Evolutionary conservation across 1,284 basidiomycete genomes (phyloP).

Genomic region (Lentinula novae-zelandiae): DNA sequence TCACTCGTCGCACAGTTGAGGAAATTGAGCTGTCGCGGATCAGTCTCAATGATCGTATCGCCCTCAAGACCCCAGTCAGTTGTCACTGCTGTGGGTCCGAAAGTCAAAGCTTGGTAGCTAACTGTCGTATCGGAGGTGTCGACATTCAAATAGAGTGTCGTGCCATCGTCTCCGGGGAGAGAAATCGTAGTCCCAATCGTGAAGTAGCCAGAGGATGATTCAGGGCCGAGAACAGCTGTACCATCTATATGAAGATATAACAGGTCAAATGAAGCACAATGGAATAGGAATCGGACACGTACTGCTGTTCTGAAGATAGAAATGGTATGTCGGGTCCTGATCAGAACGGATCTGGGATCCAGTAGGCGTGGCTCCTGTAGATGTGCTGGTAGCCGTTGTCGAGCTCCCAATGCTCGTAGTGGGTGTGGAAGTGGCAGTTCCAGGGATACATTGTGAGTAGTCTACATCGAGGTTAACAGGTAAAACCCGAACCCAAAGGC

Average conservation of each 20-base stretch:
- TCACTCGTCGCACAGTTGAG: constrained; percentile 46
- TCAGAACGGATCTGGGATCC: constrained; percentile 54
- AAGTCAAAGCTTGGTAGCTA: constrained; percentile 47
- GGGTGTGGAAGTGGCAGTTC: constrained; percentile 17
- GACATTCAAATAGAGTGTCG: constrained; percentile 44
- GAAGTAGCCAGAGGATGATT: constrained; percentile 48
- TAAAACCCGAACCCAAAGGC: background rate
- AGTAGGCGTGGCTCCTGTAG: constrained; percentile 40
- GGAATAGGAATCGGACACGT: constrained; percentile 14
- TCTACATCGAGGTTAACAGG: constrained; percentile 25
- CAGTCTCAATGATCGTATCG: constrained; percentile 54
- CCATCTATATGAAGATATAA: constrained; percentile 31
- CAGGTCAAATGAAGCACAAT: background rate
- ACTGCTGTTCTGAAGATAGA: constrained; percentile 54
- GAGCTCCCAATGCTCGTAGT: constrained; percentile 18
- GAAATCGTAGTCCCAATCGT: constrained; percentile 46
- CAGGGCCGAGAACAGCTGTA: constrained; percentile 49
- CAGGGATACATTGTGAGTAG: constrained; percentile 49
- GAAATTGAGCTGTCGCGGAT: constrained; percentile 51
- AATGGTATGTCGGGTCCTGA: constrained; percentile 51
- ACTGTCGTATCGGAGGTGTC: constrained; percentile 34
- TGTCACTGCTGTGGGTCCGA: constrained; percentile 44
- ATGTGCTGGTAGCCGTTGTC: constrained; percentile 31
- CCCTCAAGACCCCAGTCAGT: constrained; percentile 57
- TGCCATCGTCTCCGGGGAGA: constrained; percentile 37